Percentiles rank a stretch among this genome's conserved stretches.
Conservation (phyloP, 2,329 filamentous ascomycete species). For the Claviceps maximensis region DNA sequence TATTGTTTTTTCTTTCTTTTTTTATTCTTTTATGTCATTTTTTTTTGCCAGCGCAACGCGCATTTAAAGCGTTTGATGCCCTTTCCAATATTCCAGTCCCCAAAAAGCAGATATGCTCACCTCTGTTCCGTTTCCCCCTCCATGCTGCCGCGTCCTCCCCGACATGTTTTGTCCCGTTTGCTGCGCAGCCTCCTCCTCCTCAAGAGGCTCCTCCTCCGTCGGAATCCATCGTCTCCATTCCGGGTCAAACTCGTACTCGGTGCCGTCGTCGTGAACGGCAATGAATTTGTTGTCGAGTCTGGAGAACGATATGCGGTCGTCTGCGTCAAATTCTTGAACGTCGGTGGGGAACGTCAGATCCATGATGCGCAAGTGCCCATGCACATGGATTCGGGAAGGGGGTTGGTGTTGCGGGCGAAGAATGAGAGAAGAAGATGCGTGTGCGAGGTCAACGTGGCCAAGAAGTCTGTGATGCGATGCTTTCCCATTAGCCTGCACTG, state of each 20-base stretch:
- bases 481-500: background rate
- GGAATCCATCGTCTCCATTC: slow-evolving; percentile 63
- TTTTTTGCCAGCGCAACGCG: background rate
- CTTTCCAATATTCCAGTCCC: too few relatives aligned
- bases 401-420: background rate
- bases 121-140: slow-evolving; percentile 24
- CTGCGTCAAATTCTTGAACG: slow-evolving; percentile 56
- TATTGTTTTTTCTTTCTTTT: background rate
- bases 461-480: too few relatives aligned
- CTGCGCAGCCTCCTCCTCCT: slow-evolving; percentile 24
- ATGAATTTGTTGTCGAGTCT: slow-evolving; percentile 69
- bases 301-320: slow-evolving; percentile 80
- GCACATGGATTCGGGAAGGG: background rate
- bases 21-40: background rate
- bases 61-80: too few relatives aligned
- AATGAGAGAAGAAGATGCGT: background rate
- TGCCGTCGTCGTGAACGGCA: slow-evolving; percentile 70
- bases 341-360: slow-evolving; percentile 40
- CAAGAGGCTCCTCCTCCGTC: slow-evolving; percentile 31
- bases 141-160: slow-evolving; percentile 31
- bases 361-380: slow-evolving; percentile 13
- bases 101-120: slow-evolving; percentile 21
- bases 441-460: background rate
- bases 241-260: slow-evolving; percentile 72
- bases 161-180: background rate